Evolutionary conservation across 805 yeast genomes (phyloP).

Genomic region (Saccharomycopsis amapae): DNA sequence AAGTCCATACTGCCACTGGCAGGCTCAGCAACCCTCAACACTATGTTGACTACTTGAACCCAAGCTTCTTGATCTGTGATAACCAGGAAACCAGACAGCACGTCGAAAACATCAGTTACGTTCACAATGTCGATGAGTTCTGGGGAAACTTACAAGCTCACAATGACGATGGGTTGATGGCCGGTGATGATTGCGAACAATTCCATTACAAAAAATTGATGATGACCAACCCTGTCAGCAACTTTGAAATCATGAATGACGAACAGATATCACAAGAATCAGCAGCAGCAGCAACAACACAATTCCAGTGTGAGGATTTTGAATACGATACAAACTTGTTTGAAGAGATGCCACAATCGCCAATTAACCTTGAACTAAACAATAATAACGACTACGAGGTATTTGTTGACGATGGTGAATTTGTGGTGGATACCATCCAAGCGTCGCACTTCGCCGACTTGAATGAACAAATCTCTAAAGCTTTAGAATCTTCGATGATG

Average conservation of each 20-base stretch:
- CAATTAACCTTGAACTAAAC: neutral
- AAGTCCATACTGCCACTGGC: too few species aligned
- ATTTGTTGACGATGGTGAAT: too few species aligned
- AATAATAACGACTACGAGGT: too few species aligned
- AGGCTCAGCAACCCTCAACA: too few species aligned
- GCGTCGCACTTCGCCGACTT: too few species aligned
- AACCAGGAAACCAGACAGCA: constrained; percentile 14
- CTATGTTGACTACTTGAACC: constrained; percentile 14
- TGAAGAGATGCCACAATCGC: constrained; percentile 2
- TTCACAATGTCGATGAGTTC: constrained; percentile 15
- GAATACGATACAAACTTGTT: constrained; percentile 6
- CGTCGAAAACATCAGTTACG: constrained; percentile 18
- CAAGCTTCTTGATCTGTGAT: neutral
- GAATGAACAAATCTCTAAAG: neutral
- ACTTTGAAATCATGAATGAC: neutral
- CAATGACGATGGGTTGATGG: constrained; percentile 5
- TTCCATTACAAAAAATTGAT: constrained; percentile 12
- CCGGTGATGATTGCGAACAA: constrained; percentile 21
- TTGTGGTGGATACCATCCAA: too few species aligned
- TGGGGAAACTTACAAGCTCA: neutral
- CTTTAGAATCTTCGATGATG: neutral
- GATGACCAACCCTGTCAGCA: neutral
- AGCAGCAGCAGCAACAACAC: neutral
- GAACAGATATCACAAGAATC: neutral
- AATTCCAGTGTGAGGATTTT: neutral